phyloP scores from a whole-genome alignment of 2,329 filamentous ascomycete genomes.

The Cordyceps cateniannulata region DNA sequence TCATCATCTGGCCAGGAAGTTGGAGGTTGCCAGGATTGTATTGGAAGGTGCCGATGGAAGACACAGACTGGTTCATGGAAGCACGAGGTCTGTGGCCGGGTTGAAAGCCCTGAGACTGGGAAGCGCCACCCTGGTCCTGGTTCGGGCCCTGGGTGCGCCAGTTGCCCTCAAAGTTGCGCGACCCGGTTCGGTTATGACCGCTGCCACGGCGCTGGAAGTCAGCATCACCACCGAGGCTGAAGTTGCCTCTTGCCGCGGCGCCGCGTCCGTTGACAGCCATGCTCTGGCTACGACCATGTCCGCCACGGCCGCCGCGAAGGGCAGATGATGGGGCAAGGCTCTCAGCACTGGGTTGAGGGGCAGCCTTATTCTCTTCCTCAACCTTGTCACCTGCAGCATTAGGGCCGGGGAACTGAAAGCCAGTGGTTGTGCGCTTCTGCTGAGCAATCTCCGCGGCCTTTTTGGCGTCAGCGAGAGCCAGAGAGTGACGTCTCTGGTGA shows the following conservation, averaged over 20 bases:
- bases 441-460: conserved; percentile 95
- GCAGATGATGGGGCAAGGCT: conserved; percentile 33
- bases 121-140: conserved; percentile 48
- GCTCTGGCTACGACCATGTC: conserved; percentile 78
- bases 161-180: conserved; percentile 95
- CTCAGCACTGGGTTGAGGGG: conserved; percentile 26
- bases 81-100: conserved; percentile 82
- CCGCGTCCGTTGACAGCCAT: conserved; percentile 74
- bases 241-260: conserved; percentile 54
- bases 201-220: conserved; percentile 75
- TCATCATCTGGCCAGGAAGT: conserved; percentile 78
- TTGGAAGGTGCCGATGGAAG: conserved; percentile 78
- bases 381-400: conserved; percentile 58
- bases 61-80: conserved; percentile 82
- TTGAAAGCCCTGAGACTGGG: conserved; percentile 71
- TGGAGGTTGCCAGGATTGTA: conserved; percentile 78
- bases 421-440: conserved; percentile 89
- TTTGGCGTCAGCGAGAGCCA: conserved; percentile 91
- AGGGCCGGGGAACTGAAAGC: conserved; percentile 88
- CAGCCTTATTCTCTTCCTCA: conserved; percentile 38
- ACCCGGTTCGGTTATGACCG: conserved; percentile 74
- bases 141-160: conserved; percentile 76
- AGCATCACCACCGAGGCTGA: conserved; percentile 33
- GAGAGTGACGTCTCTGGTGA: conserved; percentile 88
- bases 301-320: conserved; percentile 48